Evolutionary conservation across 1,139 yeast genomes (phyloP).

Genomic region (Torulaspora pretoriensis): DNA sequence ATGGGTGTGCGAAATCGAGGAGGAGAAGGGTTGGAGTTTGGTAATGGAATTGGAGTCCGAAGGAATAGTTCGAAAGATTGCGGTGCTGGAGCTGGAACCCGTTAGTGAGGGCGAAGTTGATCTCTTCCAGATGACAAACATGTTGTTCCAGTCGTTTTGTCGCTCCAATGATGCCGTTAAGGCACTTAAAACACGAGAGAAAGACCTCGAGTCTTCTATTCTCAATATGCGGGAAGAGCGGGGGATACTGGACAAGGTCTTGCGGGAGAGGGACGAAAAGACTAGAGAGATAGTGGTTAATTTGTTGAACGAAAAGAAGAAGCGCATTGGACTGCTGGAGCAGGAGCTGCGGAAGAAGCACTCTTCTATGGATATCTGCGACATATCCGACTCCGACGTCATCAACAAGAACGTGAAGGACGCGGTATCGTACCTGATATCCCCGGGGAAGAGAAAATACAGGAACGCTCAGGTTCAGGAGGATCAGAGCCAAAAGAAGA

Average conservation of each 20-base stretch:
- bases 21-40: slow-evolving; percentile 17
- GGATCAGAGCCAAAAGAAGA: neutral
- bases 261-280: slow-evolving; percentile 23
- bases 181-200: neutral
- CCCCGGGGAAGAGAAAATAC: slow-evolving; percentile 28
- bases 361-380: slow-evolving; percentile 2
- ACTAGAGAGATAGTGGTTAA: slow-evolving; percentile 22
- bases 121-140: slow-evolving; percentile 23
- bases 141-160: slow-evolving; percentile 16
- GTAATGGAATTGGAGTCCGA: slow-evolving; percentile 21
- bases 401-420: slow-evolving; percentile 22
- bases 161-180: slow-evolving; percentile 14
- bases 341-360: slow-evolving; percentile 10
- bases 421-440: slow-evolving; percentile 23
- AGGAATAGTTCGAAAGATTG: slow-evolving; percentile 22
- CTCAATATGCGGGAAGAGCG: slow-evolving; percentile 14
- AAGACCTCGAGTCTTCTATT: slow-evolving; percentile 4
- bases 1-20: slow-evolving; percentile 18
- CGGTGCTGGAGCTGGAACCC: slow-evolving; percentile 18
- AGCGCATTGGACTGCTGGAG: slow-evolving; percentile 23
- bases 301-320: slow-evolving; percentile 30
- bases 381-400: slow-evolving; percentile 19
- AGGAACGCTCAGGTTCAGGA: slow-evolving; percentile 1
- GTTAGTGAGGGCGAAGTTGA: slow-evolving; percentile 24
- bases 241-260: slow-evolving; percentile 12